Percentiles rank a stretch among this genome's conserved stretches.
Conservation (phyloP, 305 asterid species). For the Ilex paraguariensis region DNA sequence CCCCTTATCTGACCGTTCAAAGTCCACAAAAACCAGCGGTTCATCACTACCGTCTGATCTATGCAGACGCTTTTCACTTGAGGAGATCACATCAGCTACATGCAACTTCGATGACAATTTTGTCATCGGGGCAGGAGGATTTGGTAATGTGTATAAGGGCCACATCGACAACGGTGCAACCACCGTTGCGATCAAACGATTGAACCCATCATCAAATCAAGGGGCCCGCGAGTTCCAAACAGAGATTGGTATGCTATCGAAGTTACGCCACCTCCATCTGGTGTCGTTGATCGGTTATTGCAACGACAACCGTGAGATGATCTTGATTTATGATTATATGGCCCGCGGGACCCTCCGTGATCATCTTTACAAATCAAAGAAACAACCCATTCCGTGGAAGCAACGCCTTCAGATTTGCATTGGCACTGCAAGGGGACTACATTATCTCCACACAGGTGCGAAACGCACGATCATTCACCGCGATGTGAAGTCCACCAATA, state of each 20-base stretch:
- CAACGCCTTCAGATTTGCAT: constrained; percentile 50
- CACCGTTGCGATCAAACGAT: constrained; percentile 41
- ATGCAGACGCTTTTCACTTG: constrained; percentile 36
- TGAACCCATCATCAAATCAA: constrained; percentile 45
- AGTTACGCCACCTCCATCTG: too few species aligned
- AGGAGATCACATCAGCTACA: constrained; percentile 46
- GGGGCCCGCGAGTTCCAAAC: constrained; percentile 56
- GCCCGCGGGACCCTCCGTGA: constrained; percentile 48
- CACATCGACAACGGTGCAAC: constrained; percentile 29
- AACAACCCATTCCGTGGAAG: constrained; percentile 42
- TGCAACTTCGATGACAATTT: constrained; percentile 18
- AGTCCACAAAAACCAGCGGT: too few species aligned
- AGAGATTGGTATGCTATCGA: constrained; percentile 14
- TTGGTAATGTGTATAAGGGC: constrained; percentile 50
- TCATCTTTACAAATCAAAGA: constrained; percentile 39
- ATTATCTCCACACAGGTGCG: too few species aligned
- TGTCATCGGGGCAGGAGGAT: constrained; percentile 32
- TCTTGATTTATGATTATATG: constrained; percentile 56
- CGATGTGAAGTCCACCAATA: too few species aligned
- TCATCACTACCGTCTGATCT: constrained; percentile 29
- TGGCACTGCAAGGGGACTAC: too few species aligned
- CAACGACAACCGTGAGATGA: too few species aligned
- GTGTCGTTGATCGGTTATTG: too few species aligned
- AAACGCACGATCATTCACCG: too few species aligned
- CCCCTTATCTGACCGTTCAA: too few species aligned